Conservation (phyloP, 2,329 filamentous ascomycete species). For the Thermothelomyces thermophilus region DNA sequence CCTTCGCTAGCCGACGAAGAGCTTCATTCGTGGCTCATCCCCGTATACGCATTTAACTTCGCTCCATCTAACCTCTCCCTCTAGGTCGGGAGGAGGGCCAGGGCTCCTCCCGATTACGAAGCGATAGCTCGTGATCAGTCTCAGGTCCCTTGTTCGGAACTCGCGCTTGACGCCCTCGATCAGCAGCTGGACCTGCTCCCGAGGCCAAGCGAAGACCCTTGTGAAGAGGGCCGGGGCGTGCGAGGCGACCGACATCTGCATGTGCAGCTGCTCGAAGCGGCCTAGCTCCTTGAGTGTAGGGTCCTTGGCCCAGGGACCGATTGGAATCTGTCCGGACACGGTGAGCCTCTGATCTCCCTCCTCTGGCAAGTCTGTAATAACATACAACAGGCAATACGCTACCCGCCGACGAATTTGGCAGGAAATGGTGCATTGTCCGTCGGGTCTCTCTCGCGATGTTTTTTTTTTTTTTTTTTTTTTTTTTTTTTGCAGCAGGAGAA, state of each 20-base stretch:
- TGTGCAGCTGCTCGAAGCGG: constrained; percentile 32
- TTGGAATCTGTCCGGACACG: constrained; percentile 19
- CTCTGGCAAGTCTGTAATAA: no score
- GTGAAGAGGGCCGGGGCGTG: constrained; percentile 37
- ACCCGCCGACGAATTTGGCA: no score
- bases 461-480: no score
- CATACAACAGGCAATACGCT: no score
- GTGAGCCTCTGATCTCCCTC: no score
- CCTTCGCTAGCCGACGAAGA: no score
- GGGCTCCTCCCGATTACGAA: constrained; percentile 29
- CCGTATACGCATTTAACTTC: no score
- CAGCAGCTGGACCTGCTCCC: constrained; percentile 37
- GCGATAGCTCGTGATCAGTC: constrained; percentile 32
- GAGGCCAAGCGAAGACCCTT: constrained; percentile 32
- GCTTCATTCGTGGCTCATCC: no score
- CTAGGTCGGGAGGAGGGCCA: background rate
- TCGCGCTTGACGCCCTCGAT: constrained; percentile 37
- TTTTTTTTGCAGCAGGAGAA: no score
- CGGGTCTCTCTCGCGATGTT: no score
- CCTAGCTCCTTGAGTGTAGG: constrained; percentile 18
- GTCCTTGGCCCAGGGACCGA: constrained; percentile 19
- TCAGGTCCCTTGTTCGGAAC: constrained; percentile 31
- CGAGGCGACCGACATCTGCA: constrained; percentile 39
- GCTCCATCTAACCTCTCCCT: no score
- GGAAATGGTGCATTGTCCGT: no score